Conservation (phyloP, 148 eudicot species). For the Beta vulgaris region DNA sequence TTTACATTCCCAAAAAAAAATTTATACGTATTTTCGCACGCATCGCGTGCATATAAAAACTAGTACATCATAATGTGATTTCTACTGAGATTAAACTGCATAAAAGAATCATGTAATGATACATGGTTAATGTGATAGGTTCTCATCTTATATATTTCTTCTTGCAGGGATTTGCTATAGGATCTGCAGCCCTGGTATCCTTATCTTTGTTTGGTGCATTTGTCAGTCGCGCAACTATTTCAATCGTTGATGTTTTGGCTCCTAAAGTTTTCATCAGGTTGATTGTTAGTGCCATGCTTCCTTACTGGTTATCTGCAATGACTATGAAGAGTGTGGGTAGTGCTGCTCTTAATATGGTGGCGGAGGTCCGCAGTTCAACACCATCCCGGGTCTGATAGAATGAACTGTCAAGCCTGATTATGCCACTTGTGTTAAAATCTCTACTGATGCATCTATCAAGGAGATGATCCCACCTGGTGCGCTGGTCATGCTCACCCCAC, state of each 20-base stretch:
- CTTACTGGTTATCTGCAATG: constrained; percentile 96
- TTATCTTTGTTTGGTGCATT: constrained; percentile 79
- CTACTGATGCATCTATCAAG: constrained; percentile 93
- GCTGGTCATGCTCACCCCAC: constrained; percentile 82
- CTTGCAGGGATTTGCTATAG: constrained; percentile 76
- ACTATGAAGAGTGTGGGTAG: constrained; percentile 96
- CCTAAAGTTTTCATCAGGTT: constrained; percentile 85
- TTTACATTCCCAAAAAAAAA: too few relatives aligned
- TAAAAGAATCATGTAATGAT: too few relatives aligned
- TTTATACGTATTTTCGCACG: too few relatives aligned
- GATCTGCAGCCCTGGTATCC: constrained; percentile 84
- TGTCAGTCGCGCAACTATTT: constrained; percentile 66
- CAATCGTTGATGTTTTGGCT: constrained; percentile 59
- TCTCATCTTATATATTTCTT: not conserved
- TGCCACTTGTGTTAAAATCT: constrained; percentile 85
- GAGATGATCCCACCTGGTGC: constrained; percentile 92
- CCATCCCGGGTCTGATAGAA: constrained; percentile 88
- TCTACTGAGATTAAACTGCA: too few relatives aligned
- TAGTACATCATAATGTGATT: too few relatives aligned
- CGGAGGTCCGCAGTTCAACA: too few relatives aligned
- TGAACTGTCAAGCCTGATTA: constrained; percentile 80
- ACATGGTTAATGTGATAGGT: too few relatives aligned
- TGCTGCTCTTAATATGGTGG: constrained; percentile 88
- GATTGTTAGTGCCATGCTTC: constrained; percentile 80
- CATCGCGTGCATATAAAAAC: too few relatives aligned